phyloP scores from a whole-genome alignment of 306 rosid genomes.

The Lupinus albus region DNA sequence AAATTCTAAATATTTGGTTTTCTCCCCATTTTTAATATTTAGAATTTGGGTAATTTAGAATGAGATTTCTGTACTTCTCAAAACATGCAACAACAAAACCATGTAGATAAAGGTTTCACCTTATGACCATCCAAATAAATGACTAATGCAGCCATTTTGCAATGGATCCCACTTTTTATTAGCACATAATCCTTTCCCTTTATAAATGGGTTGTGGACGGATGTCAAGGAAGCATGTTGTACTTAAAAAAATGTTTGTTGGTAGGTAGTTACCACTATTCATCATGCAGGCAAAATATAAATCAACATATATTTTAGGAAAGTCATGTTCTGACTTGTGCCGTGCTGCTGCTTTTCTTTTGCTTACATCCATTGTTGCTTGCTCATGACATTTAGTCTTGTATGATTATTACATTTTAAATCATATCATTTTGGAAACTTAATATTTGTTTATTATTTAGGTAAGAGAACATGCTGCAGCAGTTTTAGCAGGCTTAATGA shows the following conservation, averaged over 20 bases:
- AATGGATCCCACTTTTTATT: not conserved
- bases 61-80: conserved; percentile 25
- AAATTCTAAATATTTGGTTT: conserved; percentile 9
- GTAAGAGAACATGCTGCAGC: conserved; percentile 98
- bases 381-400: not conserved
- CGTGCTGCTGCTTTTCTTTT: conserved; percentile 34
- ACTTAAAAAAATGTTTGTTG: not conserved
- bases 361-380: conserved; percentile 22
- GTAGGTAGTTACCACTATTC: conserved; percentile 28
- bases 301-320: conserved; percentile 30
- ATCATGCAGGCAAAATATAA: conserved; percentile 5
- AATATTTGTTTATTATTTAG: conserved; percentile 49
- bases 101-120: conserved; percentile 17
- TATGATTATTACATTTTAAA: conserved; percentile 19
- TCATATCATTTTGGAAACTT: conserved; percentile 34
- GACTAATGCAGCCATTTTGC: not conserved
- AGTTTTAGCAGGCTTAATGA: conserved; percentile 95
- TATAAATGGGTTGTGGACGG: conserved; percentile 15
- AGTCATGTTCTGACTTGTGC: conserved; percentile 2
- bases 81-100: not conserved
- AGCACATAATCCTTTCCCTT: conserved; percentile 6
- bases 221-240: conserved; percentile 3
- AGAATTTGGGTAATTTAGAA: conserved; percentile 23
- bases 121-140: not conserved
- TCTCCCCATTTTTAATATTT: conserved; percentile 2